Evolutionary conservation across 169 alveolate genomes (phyloP).

Genomic region (Theileria parva): DNA sequence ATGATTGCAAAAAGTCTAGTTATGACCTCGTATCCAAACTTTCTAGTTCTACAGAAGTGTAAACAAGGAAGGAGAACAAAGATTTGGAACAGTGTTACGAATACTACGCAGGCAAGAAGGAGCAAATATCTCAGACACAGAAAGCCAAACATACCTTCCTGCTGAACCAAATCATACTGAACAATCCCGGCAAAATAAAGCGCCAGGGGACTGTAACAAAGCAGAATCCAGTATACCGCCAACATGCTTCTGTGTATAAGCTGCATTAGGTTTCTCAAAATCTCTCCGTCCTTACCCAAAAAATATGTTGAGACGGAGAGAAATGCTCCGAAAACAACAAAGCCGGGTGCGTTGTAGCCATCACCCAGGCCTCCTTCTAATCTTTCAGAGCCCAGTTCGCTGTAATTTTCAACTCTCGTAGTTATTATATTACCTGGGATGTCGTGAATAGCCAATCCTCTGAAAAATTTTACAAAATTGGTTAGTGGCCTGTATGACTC

Average conservation of each 20-base stretch:
- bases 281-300: conserved; percentile 31
- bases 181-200: conserved; percentile 27
- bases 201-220: conserved; percentile 36
- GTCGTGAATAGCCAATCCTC: conserved; percentile 30
- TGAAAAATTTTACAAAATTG: conserved; percentile 17
- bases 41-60: conserved; percentile 23
- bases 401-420: conserved; percentile 27
- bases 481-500: conserved; percentile 3
- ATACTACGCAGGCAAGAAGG: background rate
- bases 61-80: conserved; percentile 18
- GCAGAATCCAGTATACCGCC: conserved; percentile 31
- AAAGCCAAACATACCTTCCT: conserved; percentile 10
- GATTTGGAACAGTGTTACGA: conserved; percentile 11
- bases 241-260: conserved; percentile 25
- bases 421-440: conserved; percentile 30
- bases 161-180: conserved; percentile 5
- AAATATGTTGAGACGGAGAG: conserved; percentile 14
- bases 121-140: conserved; percentile 16
- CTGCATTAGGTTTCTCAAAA: conserved; percentile 11
- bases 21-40: conserved; percentile 18
- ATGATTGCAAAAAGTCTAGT: conserved; percentile 9
- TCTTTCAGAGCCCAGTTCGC: conserved; percentile 14
- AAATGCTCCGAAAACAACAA: conserved; percentile 23
- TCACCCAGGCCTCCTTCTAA: conserved; percentile 26
- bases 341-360: conserved; percentile 42